These are phyloP conservation scores for Tetramitus jugosus DNA, from an alignment of 208 protist genomes.

Conservation along the genomic window DNA sequence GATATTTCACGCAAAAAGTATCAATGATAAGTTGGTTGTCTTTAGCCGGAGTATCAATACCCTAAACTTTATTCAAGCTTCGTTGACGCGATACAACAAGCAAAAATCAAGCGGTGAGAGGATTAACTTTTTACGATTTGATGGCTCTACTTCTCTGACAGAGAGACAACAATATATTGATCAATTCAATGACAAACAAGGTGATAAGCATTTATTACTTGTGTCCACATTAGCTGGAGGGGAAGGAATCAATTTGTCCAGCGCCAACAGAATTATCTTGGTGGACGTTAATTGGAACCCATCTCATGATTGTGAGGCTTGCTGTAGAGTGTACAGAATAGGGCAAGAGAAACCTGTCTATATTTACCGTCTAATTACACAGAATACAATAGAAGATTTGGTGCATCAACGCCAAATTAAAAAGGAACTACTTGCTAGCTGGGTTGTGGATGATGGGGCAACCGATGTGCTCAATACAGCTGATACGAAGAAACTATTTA, in stretches of 20 bases:
- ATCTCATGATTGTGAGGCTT: conserved; percentile 31
- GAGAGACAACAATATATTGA: conserved; percentile 51
- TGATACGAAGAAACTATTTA: background rate
- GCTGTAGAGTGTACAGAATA: conserved; percentile 26
- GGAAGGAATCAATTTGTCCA: conserved; percentile 32
- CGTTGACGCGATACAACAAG: background rate
- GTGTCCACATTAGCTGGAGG: conserved; percentile 29
- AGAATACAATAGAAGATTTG: conserved; percentile 7
- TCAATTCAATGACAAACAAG: conserved; percentile 63
- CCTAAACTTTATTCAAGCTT: conserved; percentile 2
- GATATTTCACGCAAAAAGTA: background rate
- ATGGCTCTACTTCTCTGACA: background rate
- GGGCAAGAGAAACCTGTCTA: conserved; percentile 32
- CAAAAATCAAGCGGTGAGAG: background rate
- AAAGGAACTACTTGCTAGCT: background rate
- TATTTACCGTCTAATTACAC: conserved; percentile 27
- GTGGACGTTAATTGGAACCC: conserved; percentile 40
- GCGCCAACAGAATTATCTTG: conserved; percentile 33
- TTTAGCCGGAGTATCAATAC: background rate
- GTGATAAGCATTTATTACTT: conserved; percentile 27
- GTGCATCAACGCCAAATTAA: background rate
- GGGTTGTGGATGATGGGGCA: background rate
- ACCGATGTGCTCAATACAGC: background rate
- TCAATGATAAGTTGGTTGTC: background rate
- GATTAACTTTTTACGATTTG: background rate